Conservation (phyloP, 2,329 filamentous ascomycete genomes). For the Aspergillus pseudotamarii region DNA sequence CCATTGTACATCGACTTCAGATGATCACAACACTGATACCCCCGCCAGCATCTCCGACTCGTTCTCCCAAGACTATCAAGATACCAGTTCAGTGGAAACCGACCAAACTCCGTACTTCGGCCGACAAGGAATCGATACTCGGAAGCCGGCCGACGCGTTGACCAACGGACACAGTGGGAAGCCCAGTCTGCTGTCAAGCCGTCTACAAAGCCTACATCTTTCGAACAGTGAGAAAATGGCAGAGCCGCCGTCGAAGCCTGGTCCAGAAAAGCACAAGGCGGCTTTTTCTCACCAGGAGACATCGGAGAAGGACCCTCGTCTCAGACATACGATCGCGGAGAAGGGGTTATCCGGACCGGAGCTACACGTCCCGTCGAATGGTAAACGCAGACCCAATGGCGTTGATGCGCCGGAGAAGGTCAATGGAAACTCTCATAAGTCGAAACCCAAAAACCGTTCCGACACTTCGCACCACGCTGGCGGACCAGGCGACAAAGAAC, state of each 20-base stretch:
- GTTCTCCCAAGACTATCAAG: conserved; percentile 42
- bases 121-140: conserved; percentile 29
- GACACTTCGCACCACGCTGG: conserved; percentile 27
- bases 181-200: conserved; percentile 39
- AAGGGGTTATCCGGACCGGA: conserved; percentile 36
- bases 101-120: conserved; percentile 33
- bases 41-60: conserved; percentile 42
- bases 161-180: conserved; percentile 33
- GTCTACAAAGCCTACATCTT: conserved; percentile 41
- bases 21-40: conserved; percentile 40
- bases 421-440: conserved; percentile 37
- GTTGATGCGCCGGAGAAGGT: conserved; percentile 35
- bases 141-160: conserved; percentile 20
- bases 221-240: conserved; percentile 36
- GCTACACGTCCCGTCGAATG: conserved; percentile 30
- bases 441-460: conserved; percentile 39
- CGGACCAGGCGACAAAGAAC: conserved; percentile 33
- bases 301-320: conserved; percentile 36
- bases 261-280: conserved; percentile 28
- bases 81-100: conserved; percentile 39
- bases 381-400: conserved; percentile 37
- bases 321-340: conserved; percentile 28
- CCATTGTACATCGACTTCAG: conserved; percentile 46
- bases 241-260: conserved; percentile 29
- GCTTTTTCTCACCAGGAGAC: conserved; percentile 18